Percentiles rank a stretch among this genome's conserved stretches.
Evolutionary conservation across 352 stramenopile species (phyloP).

Genomic region (Phytophthora lateralis): DNA sequence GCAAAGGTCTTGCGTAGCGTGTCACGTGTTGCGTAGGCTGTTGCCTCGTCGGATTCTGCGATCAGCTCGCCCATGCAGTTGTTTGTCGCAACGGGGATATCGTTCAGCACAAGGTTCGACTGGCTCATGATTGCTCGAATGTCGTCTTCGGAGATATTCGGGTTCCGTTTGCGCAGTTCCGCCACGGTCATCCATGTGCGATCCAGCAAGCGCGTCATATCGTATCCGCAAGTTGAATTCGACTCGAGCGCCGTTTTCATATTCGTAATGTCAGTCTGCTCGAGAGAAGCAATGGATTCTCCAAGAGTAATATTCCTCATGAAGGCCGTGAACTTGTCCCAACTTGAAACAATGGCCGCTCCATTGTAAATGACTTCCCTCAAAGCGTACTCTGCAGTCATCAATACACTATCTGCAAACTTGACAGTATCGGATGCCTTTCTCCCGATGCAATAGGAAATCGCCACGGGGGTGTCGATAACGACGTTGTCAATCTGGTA

Average conservation of each 20-base stretch:
- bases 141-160: conserved; percentile 34
- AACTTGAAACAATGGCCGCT: conserved; percentile 35
- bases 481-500: conserved; percentile 51
- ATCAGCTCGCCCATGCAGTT: conserved; percentile 44
- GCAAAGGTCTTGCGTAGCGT: conserved; percentile 53
- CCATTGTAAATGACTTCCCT: conserved; percentile 42
- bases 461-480: conserved; percentile 49
- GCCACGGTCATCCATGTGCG: conserved; percentile 42
- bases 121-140: conserved; percentile 40
- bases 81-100: conserved; percentile 52
- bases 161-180: conserved; percentile 29
- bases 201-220: conserved; percentile 40
- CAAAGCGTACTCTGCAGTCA: conserved; percentile 37
- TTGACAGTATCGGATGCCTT: conserved; percentile 38
- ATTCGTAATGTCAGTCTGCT: conserved; percentile 22
- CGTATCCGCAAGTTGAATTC: conserved; percentile 38
- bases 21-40: conserved; percentile 40
- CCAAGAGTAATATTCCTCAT: conserved; percentile 40
- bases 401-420: conserved; percentile 37
- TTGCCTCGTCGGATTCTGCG: conserved; percentile 18
- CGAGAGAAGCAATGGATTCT: conserved; percentile 20
- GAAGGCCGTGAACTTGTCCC: conserved; percentile 33
- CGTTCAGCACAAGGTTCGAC: conserved; percentile 54
- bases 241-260: conserved; percentile 35
- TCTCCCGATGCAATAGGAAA: conserved; percentile 47